Base-by-base conservation (phyloP, 176 grass and related monocot species). In the Oryza meridionalis region DNA sequence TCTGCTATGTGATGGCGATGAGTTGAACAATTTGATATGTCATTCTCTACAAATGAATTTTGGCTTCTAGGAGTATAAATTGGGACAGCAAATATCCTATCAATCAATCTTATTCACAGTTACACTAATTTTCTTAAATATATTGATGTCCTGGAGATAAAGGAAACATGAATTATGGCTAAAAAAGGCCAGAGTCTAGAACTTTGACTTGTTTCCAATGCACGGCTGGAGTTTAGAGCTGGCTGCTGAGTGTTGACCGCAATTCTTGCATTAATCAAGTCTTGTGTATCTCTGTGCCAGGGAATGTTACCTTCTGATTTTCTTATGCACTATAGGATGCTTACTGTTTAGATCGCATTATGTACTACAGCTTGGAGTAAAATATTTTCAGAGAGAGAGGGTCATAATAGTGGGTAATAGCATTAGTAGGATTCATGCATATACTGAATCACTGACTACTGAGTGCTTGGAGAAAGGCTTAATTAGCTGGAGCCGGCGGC, bases 1-100 rank as follows among this genome's bases (percentile, higher is more conserved):
- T 85, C 14, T 73, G 22, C 63, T 3, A 64, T 73, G 78, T 85
- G 74, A 78, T 78, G 74, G 59, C 46, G 16, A 26, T 69, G 73
- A 78, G 78, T 47, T 76, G 24, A 46, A 64, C 25, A 51, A 67
- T 15, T 66, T 76, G 73, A 80, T 35, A 24, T 82, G 75, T 65
- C 25, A 72, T 88, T 80, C 75, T 77, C 9, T 66, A 19, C 50
- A 49, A 49, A 27, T 76, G 78, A 55, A 84, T 70, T 65, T 83
- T 86, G 76, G 19, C n/a, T 21, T 27, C 21, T 5, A 19, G 46
- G 51, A 55, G 17, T 55, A n/a, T 67, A 82, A 58, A 40, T n/a
- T 3, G 31, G 3, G 27, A 47, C 35, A 11, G 4, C 4, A 16
- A 4, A 21, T 16, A 40, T 77, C 7, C 38, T 9, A 49, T 37